phyloP scores from a whole-genome alignment of 495 filamentous ascomycete species.

The Lepraria neglecta region DNA sequence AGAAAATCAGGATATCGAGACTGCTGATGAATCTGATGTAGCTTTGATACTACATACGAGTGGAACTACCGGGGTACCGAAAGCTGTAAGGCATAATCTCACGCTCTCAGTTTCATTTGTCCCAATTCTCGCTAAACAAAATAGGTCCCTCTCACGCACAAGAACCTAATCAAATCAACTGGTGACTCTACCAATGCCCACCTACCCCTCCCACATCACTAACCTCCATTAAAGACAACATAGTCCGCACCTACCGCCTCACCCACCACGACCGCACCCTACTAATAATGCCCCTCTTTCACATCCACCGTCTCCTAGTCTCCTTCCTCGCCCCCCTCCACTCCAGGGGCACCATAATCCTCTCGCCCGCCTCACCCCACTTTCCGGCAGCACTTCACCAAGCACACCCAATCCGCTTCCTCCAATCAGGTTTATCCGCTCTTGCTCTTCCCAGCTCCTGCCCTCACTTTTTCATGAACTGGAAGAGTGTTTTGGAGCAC shows the following conservation, averaged over 20 bases:
- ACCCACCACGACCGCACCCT: slow-evolving; percentile 61
- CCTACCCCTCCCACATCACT: no score
- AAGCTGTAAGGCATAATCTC: slow-evolving; percentile 39
- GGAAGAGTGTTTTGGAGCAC: slow-evolving; percentile 58
- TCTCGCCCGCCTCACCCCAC: background rate
- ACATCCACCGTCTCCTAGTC: slow-evolving; percentile 55
- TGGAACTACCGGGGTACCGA: slow-evolving; percentile 72
- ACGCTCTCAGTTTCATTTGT: no score
- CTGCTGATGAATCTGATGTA: slow-evolving; percentile 33
- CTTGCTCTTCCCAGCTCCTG: slow-evolving; percentile 68
- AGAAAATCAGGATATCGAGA: background rate
- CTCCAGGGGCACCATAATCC: background rate
- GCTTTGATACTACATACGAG: slow-evolving; percentile 66
- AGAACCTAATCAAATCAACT: slow-evolving; percentile 44
- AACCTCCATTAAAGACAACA: slow-evolving; percentile 42
- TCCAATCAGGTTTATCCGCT: slow-evolving; percentile 70
- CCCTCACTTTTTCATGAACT: slow-evolving; percentile 65
- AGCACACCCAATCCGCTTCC: background rate
- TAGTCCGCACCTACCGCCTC: slow-evolving; percentile 62
- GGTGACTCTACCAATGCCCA: no score
- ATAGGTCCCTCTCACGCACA: slow-evolving; percentile 63
- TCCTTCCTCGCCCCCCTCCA: slow-evolving; percentile 10
- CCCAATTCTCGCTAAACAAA: background rate
- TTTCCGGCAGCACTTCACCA: background rate
- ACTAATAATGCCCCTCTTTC: slow-evolving; percentile 65